Evolutionary conservation across 371 early-diverging fungal species (phyloP), one percentile per base, ranked within the genome.

Genomic region (Nematocida sp.): DNA sequence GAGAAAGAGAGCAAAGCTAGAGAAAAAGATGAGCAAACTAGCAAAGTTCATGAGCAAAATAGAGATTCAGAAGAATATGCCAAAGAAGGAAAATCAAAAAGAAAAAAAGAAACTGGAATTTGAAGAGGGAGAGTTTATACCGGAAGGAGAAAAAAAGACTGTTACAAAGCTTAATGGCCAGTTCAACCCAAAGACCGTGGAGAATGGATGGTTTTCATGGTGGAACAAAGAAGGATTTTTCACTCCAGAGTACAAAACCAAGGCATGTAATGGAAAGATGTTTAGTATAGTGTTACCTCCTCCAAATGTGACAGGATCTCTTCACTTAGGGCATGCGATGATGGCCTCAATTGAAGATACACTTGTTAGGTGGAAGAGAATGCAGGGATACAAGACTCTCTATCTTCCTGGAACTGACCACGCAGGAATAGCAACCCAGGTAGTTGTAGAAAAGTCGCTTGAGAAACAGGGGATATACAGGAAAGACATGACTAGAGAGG

Each of bases 401-500:
- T 97, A 92, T 88, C 90, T 94, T 72, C 95, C 96, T n/a, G 99
- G 98, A 71, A 91, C 92, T 62, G 99, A 99, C 87, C 99, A 99
- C 86, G 99, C 98, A 15, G 97, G 97, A 86, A 97, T 99, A 85
- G 93, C 97, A 25, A 94, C 95, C 45, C 99, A 99, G 87, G 89
- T 93, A 33, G 96, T 99, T 33, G 97, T 99, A 13, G 97, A 97
- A 85, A 95, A 96, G 90, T 90, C 90, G 84, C 82, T 97, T 67
- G 91, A 90, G 91, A 92, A 91, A 86, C 91, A 94, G 72, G 89
- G 91, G 66, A 84, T 89, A 69, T 93, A 94, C 3, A 91, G 96
- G 54, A 94, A 98, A 83, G 92, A 93, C 80, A 84, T 94, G n/a
- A 95, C 95, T 25, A 91, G 97, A 76, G 95, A 94, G 58, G 89